phyloP scores from a whole-genome alignment of 495 filamentous ascomycete species.

The Aspergillus conjunctus region DNA sequence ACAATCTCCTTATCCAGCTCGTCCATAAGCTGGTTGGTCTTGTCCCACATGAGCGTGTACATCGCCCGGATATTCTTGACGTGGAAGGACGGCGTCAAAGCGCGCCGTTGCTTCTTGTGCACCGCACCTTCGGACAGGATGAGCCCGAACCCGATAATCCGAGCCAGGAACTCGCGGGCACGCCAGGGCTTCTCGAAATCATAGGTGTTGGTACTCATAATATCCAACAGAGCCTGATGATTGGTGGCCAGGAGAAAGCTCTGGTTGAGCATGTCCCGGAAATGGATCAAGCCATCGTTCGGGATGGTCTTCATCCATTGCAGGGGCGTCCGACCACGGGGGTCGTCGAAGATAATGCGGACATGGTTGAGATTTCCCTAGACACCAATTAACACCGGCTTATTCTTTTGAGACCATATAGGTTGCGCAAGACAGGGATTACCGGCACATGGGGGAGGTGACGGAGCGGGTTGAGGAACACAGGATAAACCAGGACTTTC shows the following conservation, averaged over 20 bases:
- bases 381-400: conserved; percentile 4
- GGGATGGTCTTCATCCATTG: conserved; percentile 74
- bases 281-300: conserved; percentile 86
- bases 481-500: conserved; percentile 65
- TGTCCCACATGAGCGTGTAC: conserved; percentile 78
- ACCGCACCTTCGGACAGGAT: conserved; percentile 80
- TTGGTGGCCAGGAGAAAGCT: conserved; percentile 44
- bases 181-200: conserved; percentile 55
- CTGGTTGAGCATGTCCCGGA: conserved; percentile 50
- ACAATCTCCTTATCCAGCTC: conserved; percentile 46
- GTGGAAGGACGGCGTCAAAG: conserved; percentile 80
- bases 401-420: neutral
- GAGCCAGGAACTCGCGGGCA: conserved; percentile 56
- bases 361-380: conserved; percentile 60
- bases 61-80: conserved; percentile 82
- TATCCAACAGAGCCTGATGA: conserved; percentile 51
- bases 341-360: conserved; percentile 52
- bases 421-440: conserved; percentile 22
- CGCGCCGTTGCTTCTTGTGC: conserved; percentile 71
- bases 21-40: conserved; percentile 45
- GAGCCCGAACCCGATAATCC: conserved; percentile 74
- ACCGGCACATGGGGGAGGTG: conserved; percentile 62
- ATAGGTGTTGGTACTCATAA: conserved; percentile 58
- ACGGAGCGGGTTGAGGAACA: conserved; percentile 69
- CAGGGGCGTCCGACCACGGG: conserved; percentile 62